Conservation (phyloP, 2,329 filamentous ascomycete species). For the Fusarium sp. region DNA sequence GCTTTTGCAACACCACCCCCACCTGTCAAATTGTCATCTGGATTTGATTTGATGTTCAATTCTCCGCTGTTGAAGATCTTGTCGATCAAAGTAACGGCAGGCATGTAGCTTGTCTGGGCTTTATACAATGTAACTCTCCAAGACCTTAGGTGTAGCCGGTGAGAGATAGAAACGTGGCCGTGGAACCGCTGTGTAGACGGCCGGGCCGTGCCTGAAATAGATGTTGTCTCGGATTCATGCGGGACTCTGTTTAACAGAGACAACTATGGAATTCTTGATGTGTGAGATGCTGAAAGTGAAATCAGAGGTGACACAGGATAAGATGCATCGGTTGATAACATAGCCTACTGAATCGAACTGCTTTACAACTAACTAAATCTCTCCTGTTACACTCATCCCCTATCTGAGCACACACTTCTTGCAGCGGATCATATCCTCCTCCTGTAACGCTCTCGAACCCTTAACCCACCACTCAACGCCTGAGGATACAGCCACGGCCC, state of each 20-base stretch:
- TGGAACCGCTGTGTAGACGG: constrained; percentile 19
- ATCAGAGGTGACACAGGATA: constrained; percentile 12
- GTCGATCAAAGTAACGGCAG: constrained; percentile 24
- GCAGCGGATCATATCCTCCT: constrained; percentile 17
- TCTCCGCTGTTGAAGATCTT: constrained; percentile 29
- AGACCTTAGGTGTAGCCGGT: neutral
- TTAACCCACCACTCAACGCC: constrained; percentile 28
- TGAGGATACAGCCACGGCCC: constrained; percentile 23
- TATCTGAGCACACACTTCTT: constrained; percentile 18
- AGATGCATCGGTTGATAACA: constrained; percentile 44
- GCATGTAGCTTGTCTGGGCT: constrained; percentile 11
- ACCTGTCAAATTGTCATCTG: neutral
- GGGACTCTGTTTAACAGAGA: constrained; percentile 13
- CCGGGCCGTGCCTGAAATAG: constrained; percentile 12
- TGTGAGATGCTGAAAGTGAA: constrained; percentile 3
- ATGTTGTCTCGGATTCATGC: constrained; percentile 10
- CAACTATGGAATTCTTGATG: neutral
- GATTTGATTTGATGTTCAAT: constrained; percentile 15
- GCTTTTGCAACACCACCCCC: neutral
- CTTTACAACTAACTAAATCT: constrained; percentile 45
- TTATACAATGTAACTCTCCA: constrained; percentile 7
- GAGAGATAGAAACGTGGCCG: constrained; percentile 26
- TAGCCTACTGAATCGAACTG: constrained; percentile 48
- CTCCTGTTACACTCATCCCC: constrained; percentile 19
- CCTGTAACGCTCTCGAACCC: constrained; percentile 16